Percentiles rank a stretch among this genome's conserved stretches.
phyloP scores from a whole-genome alignment of 2,329 filamentous ascomycete species.

The Diplodia scrobiculata region DNA sequence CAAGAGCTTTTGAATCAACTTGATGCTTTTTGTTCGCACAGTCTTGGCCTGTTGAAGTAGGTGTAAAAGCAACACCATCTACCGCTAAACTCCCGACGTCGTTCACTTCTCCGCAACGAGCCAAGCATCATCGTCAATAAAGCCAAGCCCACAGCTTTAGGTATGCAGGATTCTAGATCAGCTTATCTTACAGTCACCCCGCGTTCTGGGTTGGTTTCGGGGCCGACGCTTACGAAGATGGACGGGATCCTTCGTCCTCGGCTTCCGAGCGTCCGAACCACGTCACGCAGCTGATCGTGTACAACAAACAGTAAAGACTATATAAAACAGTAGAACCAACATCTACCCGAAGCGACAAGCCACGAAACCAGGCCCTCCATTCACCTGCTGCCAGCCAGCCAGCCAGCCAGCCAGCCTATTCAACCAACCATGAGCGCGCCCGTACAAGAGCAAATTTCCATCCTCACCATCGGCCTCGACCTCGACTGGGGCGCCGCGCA shows the following conservation, averaged over 20 bases:
- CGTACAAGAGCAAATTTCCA: neutral
- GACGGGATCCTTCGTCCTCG: neutral
- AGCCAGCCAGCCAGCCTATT: too few species aligned
- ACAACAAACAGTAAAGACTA: neutral
- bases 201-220: neutral
- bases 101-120: neutral
- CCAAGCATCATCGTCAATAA: neutral
- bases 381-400: too few species aligned
- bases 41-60: neutral
- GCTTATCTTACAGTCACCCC: neutral
- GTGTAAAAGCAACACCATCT: neutral
- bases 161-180: neutral
- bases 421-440: neutral
- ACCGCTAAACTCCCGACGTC: too few species aligned
- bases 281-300: neutral
- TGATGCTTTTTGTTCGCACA: too few species aligned
- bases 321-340: neutral
- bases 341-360: too few species aligned
- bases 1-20: too few species aligned
- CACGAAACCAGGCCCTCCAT: neutral
- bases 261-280: neutral
- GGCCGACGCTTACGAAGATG: neutral
- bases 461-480: slow-evolving; percentile 16
- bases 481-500: neutral
- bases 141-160: neutral